Evolutionary conservation across 163 green algal genomes (phyloP).

Genomic region (Chloromonas sp.): DNA sequence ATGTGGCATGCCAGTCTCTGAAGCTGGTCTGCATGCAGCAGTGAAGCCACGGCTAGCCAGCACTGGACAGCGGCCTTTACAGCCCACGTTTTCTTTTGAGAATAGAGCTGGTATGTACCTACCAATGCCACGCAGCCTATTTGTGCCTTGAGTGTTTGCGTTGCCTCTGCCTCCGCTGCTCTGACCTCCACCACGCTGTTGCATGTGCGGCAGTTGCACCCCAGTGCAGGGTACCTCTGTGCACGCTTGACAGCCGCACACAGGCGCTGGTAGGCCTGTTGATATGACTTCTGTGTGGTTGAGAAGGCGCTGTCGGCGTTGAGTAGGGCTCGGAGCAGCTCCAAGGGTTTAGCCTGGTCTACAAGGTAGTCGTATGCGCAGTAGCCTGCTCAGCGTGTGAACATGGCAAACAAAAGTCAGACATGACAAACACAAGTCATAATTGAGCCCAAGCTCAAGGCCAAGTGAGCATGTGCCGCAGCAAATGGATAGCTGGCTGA

Average conservation of each 20-base stretch:
- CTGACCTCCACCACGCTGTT: slow-evolving; percentile 35
- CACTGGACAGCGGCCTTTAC: too few species aligned
- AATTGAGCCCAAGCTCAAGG: too few species aligned
- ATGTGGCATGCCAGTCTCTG: too few species aligned
- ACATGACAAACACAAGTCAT: too few species aligned
- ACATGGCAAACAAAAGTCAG: not conserved
- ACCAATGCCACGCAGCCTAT: slow-evolving; percentile 30
- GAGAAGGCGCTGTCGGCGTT: slow-evolving; percentile 22
- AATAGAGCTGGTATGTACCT: too few species aligned
- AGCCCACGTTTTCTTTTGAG: too few species aligned
- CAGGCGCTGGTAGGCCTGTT: slow-evolving; percentile 27
- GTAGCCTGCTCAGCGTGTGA: slow-evolving; percentile 23
- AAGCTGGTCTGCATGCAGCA: too few species aligned
- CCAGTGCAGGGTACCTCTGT: slow-evolving; percentile 31
- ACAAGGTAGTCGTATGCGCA: slow-evolving; percentile 31
- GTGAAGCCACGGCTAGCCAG: too few species aligned
- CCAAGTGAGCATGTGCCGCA: too few species aligned
- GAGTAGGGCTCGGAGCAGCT: slow-evolving; percentile 24
- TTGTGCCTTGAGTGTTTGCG: slow-evolving; percentile 11
- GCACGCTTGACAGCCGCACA: slow-evolving; percentile 30
- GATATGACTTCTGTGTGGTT: slow-evolving; percentile 20
- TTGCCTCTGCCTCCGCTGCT: slow-evolving; percentile 26
- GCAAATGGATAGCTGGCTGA: too few species aligned
- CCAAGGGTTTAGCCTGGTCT: slow-evolving; percentile 30
- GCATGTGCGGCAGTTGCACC: slow-evolving; percentile 34